Evolutionary conservation across 2,329 filamentous ascomycete genomes (phyloP).

Genomic region (Botrytis cinerea): DNA sequence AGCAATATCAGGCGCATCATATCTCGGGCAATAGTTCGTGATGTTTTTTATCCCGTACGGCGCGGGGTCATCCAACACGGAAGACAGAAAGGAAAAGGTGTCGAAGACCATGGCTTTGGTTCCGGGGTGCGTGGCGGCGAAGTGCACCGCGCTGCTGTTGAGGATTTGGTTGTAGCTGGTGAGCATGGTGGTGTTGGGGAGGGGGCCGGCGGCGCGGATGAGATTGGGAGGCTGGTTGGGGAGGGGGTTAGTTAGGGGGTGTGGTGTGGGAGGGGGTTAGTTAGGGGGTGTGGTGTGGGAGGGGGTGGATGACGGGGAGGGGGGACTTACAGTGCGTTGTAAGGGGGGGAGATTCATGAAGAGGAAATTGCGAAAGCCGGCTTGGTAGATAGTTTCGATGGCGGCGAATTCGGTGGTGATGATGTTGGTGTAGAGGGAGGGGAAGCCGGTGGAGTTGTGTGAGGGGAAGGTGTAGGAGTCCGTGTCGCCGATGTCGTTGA

Average conservation of each 20-base stretch:
- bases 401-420: slow-evolving; percentile 46
- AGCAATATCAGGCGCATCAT: slow-evolving; percentile 49
- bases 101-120: slow-evolving; percentile 48
- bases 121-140: slow-evolving; percentile 37
- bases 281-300: too few species aligned
- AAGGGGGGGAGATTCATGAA: slow-evolving; percentile 55
- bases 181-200: slow-evolving; percentile 51
- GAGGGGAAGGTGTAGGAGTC: slow-evolving; percentile 45
- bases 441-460: slow-evolving; percentile 46
- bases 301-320: too few species aligned
- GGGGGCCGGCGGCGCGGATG: slow-evolving; percentile 40
- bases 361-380: slow-evolving; percentile 50
- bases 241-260: not conserved
- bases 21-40: slow-evolving; percentile 48
- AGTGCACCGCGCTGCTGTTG: slow-evolving; percentile 24
- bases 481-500: slow-evolving; percentile 58
- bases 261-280: not conserved
- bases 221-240: slow-evolving; percentile 34
- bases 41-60: slow-evolving; percentile 49
- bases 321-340: slow-evolving; percentile 44
- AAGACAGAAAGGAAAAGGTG: slow-evolving; percentile 46
- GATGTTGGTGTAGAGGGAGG: slow-evolving; percentile 48
- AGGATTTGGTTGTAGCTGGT: slow-evolving; percentile 48
- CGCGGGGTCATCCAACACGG: slow-evolving; percentile 46
- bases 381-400: slow-evolving; percentile 45